Evolutionary conservation across 768 basidiomycete species (phyloP).

Genomic region (Russula virescens): DNA sequence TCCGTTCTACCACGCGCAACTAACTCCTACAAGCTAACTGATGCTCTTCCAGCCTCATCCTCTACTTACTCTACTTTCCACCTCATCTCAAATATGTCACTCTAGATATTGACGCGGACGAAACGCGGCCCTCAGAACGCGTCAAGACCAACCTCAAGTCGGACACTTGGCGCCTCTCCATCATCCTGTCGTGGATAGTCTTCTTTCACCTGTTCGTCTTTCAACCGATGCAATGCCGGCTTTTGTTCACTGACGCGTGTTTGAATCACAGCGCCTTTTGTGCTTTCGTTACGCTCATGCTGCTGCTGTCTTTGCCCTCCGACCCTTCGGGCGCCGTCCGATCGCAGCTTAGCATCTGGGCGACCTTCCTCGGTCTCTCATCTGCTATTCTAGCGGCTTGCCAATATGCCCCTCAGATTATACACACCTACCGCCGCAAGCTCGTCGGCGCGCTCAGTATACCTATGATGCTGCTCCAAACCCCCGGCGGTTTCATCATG

Average conservation of each 20-base stretch:
- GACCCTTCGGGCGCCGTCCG: conserved; percentile 35
- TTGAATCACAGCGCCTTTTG: conserved; percentile 43
- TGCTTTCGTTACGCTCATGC: conserved; percentile 53
- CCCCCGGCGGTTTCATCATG: conserved; percentile 85
- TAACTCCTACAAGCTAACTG: background rate
- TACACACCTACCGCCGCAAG: conserved; percentile 68
- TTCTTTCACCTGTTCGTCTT: conserved; percentile 65
- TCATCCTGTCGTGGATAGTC: conserved; percentile 68
- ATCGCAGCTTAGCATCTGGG: conserved; percentile 53
- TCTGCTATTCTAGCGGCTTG: conserved; percentile 71
- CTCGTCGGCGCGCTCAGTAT: conserved; percentile 92
- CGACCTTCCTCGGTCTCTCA: conserved; percentile 79
- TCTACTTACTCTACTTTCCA: conserved; percentile 93
- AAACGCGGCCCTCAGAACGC: conserved; percentile 38
- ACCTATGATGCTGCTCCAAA: conserved; percentile 94
- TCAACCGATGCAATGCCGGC: background rate
- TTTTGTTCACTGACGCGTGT: conserved; percentile 12
- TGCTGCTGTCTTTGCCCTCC: conserved; percentile 44
- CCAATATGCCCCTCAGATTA: conserved; percentile 86
- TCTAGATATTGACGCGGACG: conserved; percentile 38
- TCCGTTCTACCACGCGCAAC: conserved; percentile 19
- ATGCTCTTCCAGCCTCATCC: conserved; percentile 55
- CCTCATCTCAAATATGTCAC: conserved; percentile 66
- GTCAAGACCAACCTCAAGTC: conserved; percentile 49
- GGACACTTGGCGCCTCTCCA: conserved; percentile 72